phyloP scores from a whole-genome alignment of 495 filamentous ascomycete genomes.

The Pyrenula massariospora region DNA sequence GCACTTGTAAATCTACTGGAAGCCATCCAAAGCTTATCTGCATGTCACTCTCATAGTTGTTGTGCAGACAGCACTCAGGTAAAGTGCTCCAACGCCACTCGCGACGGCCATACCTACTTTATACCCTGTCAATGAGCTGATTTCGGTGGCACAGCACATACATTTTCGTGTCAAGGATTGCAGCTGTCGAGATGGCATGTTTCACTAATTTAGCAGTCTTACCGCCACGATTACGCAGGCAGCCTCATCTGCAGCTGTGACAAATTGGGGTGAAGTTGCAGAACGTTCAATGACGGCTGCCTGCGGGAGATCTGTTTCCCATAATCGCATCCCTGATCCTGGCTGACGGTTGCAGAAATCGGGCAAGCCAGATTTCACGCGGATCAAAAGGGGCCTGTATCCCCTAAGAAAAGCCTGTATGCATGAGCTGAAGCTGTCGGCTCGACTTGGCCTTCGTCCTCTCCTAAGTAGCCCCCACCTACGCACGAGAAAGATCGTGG shows the following conservation, averaged over 20 bases:
- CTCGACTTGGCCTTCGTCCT: neutral
- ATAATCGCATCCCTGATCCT: neutral
- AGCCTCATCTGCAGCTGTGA: neutral
- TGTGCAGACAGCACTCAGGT: neutral
- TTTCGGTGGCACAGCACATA: neutral
- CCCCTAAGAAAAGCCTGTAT: neutral
- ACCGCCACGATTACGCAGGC: neutral
- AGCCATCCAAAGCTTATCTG: neutral
- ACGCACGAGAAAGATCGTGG: neutral
- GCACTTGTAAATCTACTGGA: neutral
- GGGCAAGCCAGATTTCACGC: neutral
- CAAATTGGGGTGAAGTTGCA: neutral
- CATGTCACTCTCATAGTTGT: neutral
- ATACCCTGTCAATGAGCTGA: neutral
- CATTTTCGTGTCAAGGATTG: neutral
- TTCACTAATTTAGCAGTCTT: neutral
- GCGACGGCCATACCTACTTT: neutral
- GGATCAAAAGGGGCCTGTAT: neutral
- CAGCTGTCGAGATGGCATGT: neutral
- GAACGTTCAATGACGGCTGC: neutral
- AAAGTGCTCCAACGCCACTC: neutral
- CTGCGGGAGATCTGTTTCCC: neutral
- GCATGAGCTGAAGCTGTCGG: neutral
- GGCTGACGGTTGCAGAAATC: neutral
- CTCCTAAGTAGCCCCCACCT: neutral